These are phyloP conservation scores for Picochlorum sp. DNA, from an alignment of 139 green algal genomes.

Conservation along the genomic window DNA sequence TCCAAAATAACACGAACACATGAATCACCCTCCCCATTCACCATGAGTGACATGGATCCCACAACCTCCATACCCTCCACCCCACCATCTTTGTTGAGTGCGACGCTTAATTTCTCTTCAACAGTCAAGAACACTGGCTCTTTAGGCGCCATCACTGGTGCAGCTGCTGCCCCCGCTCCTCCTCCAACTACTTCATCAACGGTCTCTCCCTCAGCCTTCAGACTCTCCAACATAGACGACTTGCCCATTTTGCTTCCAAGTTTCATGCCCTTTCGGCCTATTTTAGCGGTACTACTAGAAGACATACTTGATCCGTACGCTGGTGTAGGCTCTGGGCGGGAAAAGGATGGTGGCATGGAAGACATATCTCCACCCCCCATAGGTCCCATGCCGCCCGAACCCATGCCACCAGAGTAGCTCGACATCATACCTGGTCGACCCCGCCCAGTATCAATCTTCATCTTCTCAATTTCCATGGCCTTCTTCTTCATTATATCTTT, in stretches of 20 bases:
- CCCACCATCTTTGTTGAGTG: slow-evolving; percentile 83
- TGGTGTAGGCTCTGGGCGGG: background rate
- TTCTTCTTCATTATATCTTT: slow-evolving; percentile 95
- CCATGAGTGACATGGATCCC: slow-evolving; percentile 72
- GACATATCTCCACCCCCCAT: background rate
- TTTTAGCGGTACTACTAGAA: background rate
- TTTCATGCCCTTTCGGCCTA: slow-evolving; percentile 48
- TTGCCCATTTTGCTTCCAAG: slow-evolving; percentile 75
- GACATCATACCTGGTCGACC: slow-evolving; percentile 4
- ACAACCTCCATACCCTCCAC: slow-evolving; percentile 91
- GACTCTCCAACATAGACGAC: slow-evolving; percentile 70
- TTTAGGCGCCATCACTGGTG: background rate
- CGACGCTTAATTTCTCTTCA: slow-evolving; percentile 75
- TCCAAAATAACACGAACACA: slow-evolving; percentile 51
- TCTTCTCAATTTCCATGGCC: slow-evolving; percentile 89
- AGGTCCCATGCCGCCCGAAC: slow-evolving; percentile 3
- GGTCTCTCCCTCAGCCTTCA: slow-evolving; percentile 36
- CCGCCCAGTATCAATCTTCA: slow-evolving; percentile 58
- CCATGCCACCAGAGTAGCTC: slow-evolving; percentile 17
- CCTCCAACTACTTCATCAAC: slow-evolving; percentile 19
- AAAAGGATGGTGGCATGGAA: slow-evolving; percentile 1
- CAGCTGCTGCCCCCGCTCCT: background rate
- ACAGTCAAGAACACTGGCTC: slow-evolving; percentile 48
- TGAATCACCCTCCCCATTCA: slow-evolving; percentile 46
- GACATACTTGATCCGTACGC: slow-evolving; percentile 32